Evolutionary conservation across 176 grass and related monocot genomes (phyloP).

Genomic region (Hyparrhenia diplandra): DNA sequence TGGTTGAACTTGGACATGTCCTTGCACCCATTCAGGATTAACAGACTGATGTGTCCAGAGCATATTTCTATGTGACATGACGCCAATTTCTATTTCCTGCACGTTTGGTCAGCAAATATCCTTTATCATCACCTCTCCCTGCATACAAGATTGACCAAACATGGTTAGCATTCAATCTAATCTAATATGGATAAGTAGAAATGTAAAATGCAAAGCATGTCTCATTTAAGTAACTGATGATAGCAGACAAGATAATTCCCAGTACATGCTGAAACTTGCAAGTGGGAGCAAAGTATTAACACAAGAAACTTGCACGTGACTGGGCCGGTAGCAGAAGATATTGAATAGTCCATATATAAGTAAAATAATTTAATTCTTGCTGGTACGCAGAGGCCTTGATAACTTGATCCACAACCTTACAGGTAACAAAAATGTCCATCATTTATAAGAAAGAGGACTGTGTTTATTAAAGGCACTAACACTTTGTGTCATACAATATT

Average conservation of each 20-base stretch:
- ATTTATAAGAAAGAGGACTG: not conserved
- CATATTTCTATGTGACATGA: constrained; percentile 45
- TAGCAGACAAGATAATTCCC: constrained; percentile 6
- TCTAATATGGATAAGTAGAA: constrained; percentile 12
- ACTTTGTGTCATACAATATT: not conserved
- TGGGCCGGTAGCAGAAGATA: not conserved
- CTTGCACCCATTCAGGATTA: constrained; percentile 39
- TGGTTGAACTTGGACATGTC: constrained; percentile 34
- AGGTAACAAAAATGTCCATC: not conserved
- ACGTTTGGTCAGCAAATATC: constrained; percentile 23
- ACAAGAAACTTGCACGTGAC: not conserved
- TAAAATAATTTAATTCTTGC: no score
- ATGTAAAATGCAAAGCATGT: constrained; percentile 16
- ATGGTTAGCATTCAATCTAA: constrained; percentile 20
- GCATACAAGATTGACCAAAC: constrained; percentile 27
- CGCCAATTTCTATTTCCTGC: constrained; percentile 17
- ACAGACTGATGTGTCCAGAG: constrained; percentile 29
- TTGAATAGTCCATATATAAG: no score
- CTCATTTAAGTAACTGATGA: not conserved
- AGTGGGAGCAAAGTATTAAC: not conserved
- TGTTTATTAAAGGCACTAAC: not conserved
- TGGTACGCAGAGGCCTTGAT: not conserved
- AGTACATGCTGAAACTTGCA: not conserved
- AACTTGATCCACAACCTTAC: not conserved
- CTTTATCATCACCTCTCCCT: constrained; percentile 39